Base-by-base conservation (phyloP, 2,329 filamentous ascomycete genomes). In the Clarireedia homoeocarpa region DNA sequence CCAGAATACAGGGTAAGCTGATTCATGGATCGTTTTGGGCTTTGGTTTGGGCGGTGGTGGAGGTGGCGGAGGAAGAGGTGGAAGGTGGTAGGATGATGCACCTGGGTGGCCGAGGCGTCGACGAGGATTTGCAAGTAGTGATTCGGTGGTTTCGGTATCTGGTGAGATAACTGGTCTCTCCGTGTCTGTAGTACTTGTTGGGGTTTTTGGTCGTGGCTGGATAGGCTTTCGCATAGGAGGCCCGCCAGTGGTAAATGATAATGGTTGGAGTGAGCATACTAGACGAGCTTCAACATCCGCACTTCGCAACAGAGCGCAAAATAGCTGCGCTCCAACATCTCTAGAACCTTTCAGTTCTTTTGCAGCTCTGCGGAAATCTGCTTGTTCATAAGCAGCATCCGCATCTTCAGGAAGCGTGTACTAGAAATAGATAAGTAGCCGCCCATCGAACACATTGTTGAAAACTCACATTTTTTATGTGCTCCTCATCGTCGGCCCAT, bases 301-400 rank as follows among this genome's bases (percentile, higher is more conserved):
- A n/a, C 84, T 82, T 17, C 94, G 84, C 4, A 99, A 77, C 34
- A 97, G 72, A 2, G 91, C 88, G 69, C 94, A 97, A 66, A 95
- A 96, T 0, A 99, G 71, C 69, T 97, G 91, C 1, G 90, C 88
- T 0, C 91, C 94, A 9, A 95, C 78, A 69, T 99, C 94, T 61
- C 91, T 83, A 7, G 92, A 97, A 0, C 92, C 95, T 61, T 84
- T 76, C 17, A 95, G 71, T 5, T 73, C 80, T 58, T 75, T 78
- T 0, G 91, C 89, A 30, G 88, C 85, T 39, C 77, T 76, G 30
- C 56, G 60, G 47, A 97, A 97, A 61, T 95, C 89, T 0, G 77
- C 73, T 57, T 80, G 84, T 27, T 90, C 86, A 49, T 87, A 71
- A 20, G 84, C 80, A 1, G 82, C 76, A 65, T 95, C 90, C 50